Conservation (phyloP, 1,284 basidiomycete genomes). For the Pseudozyma tsukubaensis region DNA sequence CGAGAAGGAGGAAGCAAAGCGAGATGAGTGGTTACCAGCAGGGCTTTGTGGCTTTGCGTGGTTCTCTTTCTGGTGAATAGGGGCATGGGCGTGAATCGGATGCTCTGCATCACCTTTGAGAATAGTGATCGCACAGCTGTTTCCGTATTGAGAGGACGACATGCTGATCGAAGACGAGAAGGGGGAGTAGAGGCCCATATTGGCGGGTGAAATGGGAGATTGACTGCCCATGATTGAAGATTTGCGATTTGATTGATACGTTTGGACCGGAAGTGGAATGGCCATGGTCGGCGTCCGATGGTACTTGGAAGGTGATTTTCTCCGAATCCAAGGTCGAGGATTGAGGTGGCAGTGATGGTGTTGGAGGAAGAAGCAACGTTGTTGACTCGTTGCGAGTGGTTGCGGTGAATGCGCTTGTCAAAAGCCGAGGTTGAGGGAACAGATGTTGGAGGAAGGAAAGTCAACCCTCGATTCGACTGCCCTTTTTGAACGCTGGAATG, state of each 20-base stretch:
- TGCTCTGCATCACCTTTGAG: slow-evolving; percentile 37
- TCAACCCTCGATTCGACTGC: too few species aligned
- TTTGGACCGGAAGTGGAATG: slow-evolving; percentile 33
- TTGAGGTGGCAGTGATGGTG: not conserved
- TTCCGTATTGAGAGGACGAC: slow-evolving; percentile 14
- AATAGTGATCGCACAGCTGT: slow-evolving; percentile 47
- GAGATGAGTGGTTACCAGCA: slow-evolving; percentile 10
- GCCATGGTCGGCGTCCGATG: slow-evolving; percentile 27
- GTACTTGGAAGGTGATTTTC: not conserved
- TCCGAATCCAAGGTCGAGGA: not conserved
- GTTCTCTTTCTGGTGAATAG: slow-evolving; percentile 28
- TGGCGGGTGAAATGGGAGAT: slow-evolving; percentile 11
- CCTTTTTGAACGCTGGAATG: too few species aligned
- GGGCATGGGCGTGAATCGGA: slow-evolving; percentile 34
- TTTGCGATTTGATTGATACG: slow-evolving; percentile 1
- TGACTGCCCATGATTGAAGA: slow-evolving; percentile 11
- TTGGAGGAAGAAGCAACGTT: not conserved
- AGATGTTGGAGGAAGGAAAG: too few species aligned
- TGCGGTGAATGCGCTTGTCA: not conserved
- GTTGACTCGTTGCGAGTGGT: not conserved
- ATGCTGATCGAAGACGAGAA: slow-evolving; percentile 19
- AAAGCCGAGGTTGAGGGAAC: too few species aligned
- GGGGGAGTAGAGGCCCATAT: slow-evolving; percentile 17
- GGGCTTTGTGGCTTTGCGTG: not conserved
- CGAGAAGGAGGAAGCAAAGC: slow-evolving; percentile 44